These are phyloP conservation scores for Ceriops zippeliana DNA, from an alignment of 345 rosid species.

Conservation along the genomic window DNA sequence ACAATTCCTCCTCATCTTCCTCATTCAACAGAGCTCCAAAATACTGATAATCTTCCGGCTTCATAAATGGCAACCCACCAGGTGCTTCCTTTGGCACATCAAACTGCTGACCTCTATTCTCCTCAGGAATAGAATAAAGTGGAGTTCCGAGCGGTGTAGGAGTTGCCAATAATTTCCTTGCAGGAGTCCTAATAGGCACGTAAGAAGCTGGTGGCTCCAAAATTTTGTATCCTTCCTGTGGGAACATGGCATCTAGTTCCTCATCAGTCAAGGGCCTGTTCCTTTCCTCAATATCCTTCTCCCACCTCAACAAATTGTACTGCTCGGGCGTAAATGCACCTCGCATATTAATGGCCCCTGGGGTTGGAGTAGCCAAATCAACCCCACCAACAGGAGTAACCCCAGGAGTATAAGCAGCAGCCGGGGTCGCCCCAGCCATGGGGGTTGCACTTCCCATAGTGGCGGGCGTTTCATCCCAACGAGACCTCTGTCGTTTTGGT, in stretches of 20 bases:
- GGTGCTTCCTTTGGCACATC: constrained; percentile 91
- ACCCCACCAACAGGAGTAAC: constrained; percentile 82
- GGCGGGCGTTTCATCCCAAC: constrained; percentile 99
- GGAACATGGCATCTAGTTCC: constrained; percentile 96
- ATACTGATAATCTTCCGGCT: constrained; percentile 97
- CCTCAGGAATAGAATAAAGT: constrained; percentile 75
- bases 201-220: constrained; percentile 93
- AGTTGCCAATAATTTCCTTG: constrained; percentile 77
- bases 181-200: constrained; percentile 93
- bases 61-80: constrained; percentile 89
- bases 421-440: constrained; percentile 81
- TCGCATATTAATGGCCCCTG: constrained; percentile 55
- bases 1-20: constrained; percentile 85
- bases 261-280: constrained; percentile 93
- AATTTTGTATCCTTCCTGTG: constrained; percentile 86
- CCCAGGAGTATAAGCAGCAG: constrained; percentile 79
- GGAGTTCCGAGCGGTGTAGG: constrained; percentile 96
- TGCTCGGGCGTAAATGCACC: constrained; percentile 89
- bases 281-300: constrained; percentile 98
- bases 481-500: constrained; percentile 83
- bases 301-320: constrained; percentile 90
- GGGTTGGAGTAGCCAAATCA: constrained; percentile 91
- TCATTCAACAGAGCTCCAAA: constrained; percentile 83
- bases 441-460: constrained; percentile 98
- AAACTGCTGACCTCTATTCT: constrained; percentile 91